phyloP scores from a whole-genome alignment of 2,329 filamentous ascomycete species.

The Cercospora sp. region DNA sequence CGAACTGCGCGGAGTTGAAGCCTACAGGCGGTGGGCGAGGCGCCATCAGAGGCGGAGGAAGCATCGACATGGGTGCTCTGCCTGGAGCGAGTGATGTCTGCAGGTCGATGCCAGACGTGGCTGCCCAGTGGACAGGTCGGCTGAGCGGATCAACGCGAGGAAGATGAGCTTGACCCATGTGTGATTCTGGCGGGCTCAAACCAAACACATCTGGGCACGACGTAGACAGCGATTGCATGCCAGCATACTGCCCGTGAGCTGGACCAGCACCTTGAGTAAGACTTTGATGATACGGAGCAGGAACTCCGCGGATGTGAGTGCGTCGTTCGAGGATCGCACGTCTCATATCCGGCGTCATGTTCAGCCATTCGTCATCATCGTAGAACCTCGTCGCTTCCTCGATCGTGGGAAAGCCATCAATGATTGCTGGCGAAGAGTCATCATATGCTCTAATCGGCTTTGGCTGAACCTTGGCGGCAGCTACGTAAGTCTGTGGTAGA shows the following conservation, averaged over 20 bases:
- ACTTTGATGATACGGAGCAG: background rate
- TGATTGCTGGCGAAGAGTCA: background rate
- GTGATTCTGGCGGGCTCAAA: constrained; percentile 11
- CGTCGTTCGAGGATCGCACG: constrained; percentile 9
- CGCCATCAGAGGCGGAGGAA: constrained; percentile 9
- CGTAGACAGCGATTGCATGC: background rate
- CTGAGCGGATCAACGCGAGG: constrained; percentile 22
- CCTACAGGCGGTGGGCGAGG: constrained; percentile 21
- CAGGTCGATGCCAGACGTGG: constrained; percentile 18
- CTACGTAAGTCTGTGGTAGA: background rate
- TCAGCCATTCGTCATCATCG: constrained; percentile 13
- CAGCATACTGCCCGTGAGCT: background rate
- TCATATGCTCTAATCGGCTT: background rate
- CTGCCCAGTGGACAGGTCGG: constrained; percentile 24
- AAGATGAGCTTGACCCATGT: constrained; percentile 25
- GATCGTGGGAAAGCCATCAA: background rate
- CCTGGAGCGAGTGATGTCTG: constrained; percentile 23
- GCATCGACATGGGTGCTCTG: constrained; percentile 12
- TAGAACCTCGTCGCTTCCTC: constrained; percentile 12
- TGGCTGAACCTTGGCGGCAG: constrained; percentile 13
- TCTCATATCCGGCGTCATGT: constrained; percentile 7
- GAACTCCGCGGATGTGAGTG: background rate
- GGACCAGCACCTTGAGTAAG: no score
- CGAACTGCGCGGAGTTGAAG: constrained; percentile 19
- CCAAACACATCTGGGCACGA: constrained; percentile 5